phyloP scores from a whole-genome alignment of 129 eudicot genomes.

The Flaveria sonorensis region DNA sequence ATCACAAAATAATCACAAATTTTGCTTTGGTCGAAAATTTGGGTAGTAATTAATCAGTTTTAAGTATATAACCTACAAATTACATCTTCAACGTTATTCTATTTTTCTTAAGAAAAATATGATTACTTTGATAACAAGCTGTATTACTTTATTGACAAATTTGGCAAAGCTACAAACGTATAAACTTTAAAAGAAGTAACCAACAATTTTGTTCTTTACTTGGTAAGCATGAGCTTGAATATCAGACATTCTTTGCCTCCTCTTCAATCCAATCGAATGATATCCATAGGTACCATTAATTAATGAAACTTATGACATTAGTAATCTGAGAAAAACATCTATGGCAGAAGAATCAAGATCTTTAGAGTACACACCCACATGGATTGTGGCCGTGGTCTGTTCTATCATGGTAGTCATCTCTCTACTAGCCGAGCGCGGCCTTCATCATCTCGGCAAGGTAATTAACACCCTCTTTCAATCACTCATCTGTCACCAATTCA shows the following conservation, averaged over 20 bases:
- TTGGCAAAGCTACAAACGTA: not conserved
- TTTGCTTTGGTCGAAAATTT: too few species aligned
- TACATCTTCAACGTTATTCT: too few species aligned
- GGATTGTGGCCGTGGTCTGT: slow-evolving; percentile 41
- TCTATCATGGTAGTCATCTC: slow-evolving; percentile 40
- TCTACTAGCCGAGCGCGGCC: slow-evolving; percentile 41
- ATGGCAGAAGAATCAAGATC: slow-evolving; percentile 41
- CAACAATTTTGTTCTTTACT: slow-evolving; percentile 35
- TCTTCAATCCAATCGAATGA: not conserved
- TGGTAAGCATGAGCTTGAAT: slow-evolving; percentile 21
- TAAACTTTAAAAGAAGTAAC: not conserved
- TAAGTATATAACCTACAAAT: too few species aligned
- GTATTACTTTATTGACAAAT: not conserved
- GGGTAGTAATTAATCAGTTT: too few species aligned
- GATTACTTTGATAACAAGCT: not conserved
- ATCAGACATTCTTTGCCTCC: slow-evolving; percentile 35
- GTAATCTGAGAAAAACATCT: not conserved
- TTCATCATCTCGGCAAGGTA: slow-evolving; percentile 52
- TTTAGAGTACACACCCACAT: slow-evolving; percentile 44
- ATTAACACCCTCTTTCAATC: not conserved
- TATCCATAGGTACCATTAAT: not conserved
- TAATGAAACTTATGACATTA: not conserved
- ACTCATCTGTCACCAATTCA: too few species aligned
- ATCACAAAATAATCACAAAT: too few species aligned
- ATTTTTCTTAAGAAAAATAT: not conserved